Conservation (phyloP, 768 basidiomycete species). For the Amanita subjunquillea region DNA sequence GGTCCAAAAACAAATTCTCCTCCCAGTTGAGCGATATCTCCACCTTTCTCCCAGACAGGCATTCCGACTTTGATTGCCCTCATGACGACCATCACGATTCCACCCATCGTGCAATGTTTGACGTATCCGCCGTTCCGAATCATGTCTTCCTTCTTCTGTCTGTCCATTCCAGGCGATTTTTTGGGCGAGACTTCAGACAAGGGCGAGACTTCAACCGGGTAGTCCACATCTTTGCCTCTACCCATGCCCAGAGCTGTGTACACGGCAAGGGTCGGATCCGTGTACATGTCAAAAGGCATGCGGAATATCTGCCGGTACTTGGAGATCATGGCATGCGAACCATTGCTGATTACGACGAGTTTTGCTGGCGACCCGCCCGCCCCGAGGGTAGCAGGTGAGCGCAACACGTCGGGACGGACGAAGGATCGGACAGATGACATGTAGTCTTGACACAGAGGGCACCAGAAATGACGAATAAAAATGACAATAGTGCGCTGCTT, state of each 20-base stretch:
- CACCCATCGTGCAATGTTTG: slow-evolving; percentile 52
- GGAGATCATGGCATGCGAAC: slow-evolving; percentile 64
- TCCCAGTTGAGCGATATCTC: slow-evolving; percentile 70
- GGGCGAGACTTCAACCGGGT: background rate
- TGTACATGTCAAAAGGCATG: slow-evolving; percentile 66
- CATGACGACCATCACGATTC: slow-evolving; percentile 65
- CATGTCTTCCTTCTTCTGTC: background rate
- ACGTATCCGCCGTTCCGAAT: slow-evolving; percentile 37
- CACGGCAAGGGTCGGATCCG: slow-evolving; percentile 61
- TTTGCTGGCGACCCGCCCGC: slow-evolving; percentile 7
- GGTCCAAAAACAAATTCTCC: slow-evolving; percentile 69
- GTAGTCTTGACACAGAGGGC: slow-evolving; percentile 82
- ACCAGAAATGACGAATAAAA: slow-evolving; percentile 89
- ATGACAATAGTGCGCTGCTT: slow-evolving; percentile 53
- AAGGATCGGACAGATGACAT: slow-evolving; percentile 50
- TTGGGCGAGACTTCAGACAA: background rate
- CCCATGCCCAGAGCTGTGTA: slow-evolving; percentile 73
- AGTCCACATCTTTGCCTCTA: slow-evolving; percentile 11
- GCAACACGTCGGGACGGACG: slow-evolving; percentile 33
- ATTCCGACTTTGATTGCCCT: slow-evolving; percentile 66
- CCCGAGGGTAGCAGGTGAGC: slow-evolving; percentile 9
- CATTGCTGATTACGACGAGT: slow-evolving; percentile 71
- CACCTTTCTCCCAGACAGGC: slow-evolving; percentile 76
- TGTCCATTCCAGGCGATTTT: background rate
- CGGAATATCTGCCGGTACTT: slow-evolving; percentile 73